A percentile compares a stretch with the other conserved stretches of the same genome.
Evolutionary conservation across 768 basidiomycete species (phyloP).

Genomic region (Arthromyces matolae): DNA sequence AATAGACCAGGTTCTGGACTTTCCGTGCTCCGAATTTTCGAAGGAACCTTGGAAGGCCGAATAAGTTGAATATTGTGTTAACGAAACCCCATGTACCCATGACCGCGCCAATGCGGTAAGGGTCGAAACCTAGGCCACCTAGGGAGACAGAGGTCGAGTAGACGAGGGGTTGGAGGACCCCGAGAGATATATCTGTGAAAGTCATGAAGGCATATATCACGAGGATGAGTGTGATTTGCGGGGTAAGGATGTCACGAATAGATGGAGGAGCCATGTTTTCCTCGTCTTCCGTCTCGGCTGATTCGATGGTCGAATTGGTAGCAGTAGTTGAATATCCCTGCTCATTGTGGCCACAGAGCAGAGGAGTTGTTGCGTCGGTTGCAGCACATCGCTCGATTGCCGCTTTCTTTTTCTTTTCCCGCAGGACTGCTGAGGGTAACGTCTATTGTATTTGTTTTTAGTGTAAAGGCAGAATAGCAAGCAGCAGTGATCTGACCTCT

Average conservation of each 20-base stretch:
- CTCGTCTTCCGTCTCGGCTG: conserved; percentile 2
- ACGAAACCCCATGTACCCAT: conserved; percentile 48
- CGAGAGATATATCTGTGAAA: conserved; percentile 35
- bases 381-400: not conserved
- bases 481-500: conserved; percentile 19
- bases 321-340: conserved; percentile 10
- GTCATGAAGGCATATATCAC: conserved; percentile 31
- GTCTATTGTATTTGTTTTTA: conserved; percentile 22
- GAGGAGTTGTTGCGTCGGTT: conserved; percentile 15
- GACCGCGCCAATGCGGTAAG: conserved; percentile 58
- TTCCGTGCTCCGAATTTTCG: conserved; percentile 51
- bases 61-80: conserved; percentile 52
- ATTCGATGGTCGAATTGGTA: conserved; percentile 1
- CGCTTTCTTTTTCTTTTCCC: conserved; percentile 9
- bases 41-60: conserved; percentile 48
- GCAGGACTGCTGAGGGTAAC: conserved; percentile 24
- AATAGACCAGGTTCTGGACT: conserved; percentile 39
- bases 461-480: not conserved
- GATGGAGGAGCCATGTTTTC: conserved; percentile 14
- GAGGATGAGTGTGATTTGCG: conserved; percentile 28
- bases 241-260: conserved; percentile 24
- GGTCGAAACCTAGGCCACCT: conserved; percentile 66
- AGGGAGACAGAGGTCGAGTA: conserved; percentile 55
- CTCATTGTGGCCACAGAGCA: conserved; percentile 6
- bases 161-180: conserved; percentile 38